Percentiles rank a stretch among this genome's conserved stretches.
Conservation (phyloP, 148 eudicot genomes). For the Pouteria glomerata region DNA sequence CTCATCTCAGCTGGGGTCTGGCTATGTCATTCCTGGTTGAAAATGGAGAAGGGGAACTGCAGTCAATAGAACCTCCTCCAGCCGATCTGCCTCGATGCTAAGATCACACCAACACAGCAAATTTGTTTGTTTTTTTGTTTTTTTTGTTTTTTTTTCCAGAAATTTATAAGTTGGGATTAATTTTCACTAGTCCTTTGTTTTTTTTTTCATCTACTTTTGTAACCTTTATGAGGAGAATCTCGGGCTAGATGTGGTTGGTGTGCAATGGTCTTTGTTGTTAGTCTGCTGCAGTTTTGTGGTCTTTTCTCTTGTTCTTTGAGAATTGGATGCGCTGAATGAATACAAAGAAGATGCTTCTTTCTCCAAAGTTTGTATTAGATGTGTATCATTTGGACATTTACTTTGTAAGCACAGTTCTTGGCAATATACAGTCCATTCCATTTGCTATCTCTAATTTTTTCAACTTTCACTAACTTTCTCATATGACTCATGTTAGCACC, state of each 20-base stretch:
- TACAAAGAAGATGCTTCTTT: neutral
- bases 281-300: neutral
- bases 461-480: neutral
- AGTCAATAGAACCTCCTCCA: conserved; percentile 71
- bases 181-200: neutral
- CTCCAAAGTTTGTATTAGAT: neutral
- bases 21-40: conserved; percentile 78
- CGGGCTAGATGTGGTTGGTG: neutral
- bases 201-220: neutral
- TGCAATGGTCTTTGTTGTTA: neutral
- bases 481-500: too few relatives aligned
- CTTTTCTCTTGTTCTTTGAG: neutral
- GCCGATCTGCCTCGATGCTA: conserved; percentile 72
- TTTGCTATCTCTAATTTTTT: neutral
- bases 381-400: neutral
- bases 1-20: conserved; percentile 75
- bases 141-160: too few relatives aligned
- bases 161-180: neutral
- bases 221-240: conserved; percentile 1
- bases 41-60: conserved; percentile 50
- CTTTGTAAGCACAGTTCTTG: neutral
- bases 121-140: too few relatives aligned
- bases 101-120: conserved; percentile 14
- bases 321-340: neutral
- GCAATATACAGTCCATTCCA: neutral